Conservation (phyloP, 345 rosid species). For the Syzygium grande region DNA sequence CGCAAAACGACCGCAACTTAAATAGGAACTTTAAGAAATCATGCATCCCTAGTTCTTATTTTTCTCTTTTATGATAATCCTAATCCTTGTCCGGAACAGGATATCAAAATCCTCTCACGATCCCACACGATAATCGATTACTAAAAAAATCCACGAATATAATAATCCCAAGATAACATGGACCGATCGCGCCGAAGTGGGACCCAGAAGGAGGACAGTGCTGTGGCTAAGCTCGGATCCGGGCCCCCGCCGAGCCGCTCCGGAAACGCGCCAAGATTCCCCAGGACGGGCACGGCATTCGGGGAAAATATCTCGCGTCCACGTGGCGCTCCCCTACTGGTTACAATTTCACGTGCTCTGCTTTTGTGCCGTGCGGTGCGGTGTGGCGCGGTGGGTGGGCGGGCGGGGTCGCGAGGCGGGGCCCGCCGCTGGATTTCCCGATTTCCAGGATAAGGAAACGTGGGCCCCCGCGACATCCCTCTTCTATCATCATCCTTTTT, state of each 20-base stretch:
- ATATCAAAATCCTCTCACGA: too few species aligned
- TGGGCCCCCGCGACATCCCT: too few species aligned
- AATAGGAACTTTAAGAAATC: not conserved
- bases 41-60: not conserved
- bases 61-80: not conserved
- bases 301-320: not conserved
- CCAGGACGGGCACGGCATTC: not conserved
- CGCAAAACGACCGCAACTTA: fast-evolving
- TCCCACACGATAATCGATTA: too few species aligned
- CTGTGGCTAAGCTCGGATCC: not conserved
- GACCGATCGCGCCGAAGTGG: not conserved
- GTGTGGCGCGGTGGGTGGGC: not conserved
- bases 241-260: not conserved
- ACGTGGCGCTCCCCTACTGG: not conserved
- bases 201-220: not conserved
- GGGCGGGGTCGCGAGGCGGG: not conserved
- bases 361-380: not conserved
- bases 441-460: not conserved
- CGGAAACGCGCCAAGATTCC: not conserved
- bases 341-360: not conserved
- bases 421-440: not conserved
- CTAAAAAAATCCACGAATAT: too few species aligned
- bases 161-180: too few species aligned
- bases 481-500: too few species aligned
- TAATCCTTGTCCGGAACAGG: not conserved